Conservation (phyloP, 352 stramenopile genomes). For the Paralagenidium karlingii region DNA sequence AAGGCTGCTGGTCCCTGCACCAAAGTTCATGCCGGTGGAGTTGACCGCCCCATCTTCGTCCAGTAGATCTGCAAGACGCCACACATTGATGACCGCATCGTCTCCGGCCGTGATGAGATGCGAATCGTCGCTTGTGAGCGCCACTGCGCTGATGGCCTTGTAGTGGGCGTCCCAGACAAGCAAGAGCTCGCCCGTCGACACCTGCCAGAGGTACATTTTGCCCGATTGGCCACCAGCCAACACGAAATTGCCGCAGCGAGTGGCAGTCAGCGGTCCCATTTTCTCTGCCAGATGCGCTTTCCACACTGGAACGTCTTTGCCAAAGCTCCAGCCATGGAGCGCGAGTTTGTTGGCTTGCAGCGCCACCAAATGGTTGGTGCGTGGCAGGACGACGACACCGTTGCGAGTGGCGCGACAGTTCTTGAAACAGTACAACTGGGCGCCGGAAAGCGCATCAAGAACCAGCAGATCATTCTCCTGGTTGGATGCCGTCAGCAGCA, state of each 20-base stretch:
- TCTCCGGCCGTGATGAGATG: conserved; percentile 70
- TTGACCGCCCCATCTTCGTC: conserved; percentile 34
- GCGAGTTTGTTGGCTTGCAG: conserved; percentile 59
- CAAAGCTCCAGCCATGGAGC: conserved; percentile 46
- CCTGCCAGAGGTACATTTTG: conserved; percentile 79
- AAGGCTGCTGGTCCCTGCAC: conserved; percentile 19
- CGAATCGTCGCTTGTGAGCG: conserved; percentile 57
- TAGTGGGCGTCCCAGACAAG: conserved; percentile 79
- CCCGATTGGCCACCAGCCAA: conserved; percentile 52
- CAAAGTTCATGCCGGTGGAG: too few relatives aligned
- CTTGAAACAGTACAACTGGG: conserved; percentile 67
- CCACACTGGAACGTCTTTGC: conserved; percentile 50
- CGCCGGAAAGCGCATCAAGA: conserved; percentile 37
- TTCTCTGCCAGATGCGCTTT: conserved; percentile 72
- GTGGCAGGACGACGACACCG: conserved; percentile 38
- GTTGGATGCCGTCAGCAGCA: conserved; percentile 50
- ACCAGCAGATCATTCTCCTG: conserved; percentile 57
- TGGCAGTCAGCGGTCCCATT: conserved; percentile 42
- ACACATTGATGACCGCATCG: conserved; percentile 72
- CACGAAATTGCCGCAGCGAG: conserved; percentile 57
- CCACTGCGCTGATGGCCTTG: conserved; percentile 62
- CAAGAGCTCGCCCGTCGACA: conserved; percentile 68
- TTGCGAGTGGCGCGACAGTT: conserved; percentile 32
- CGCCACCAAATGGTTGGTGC: conserved; percentile 50
- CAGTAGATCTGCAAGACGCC: conserved; percentile 56